Conservation (phyloP, 768 basidiomycete genomes). For the Holtermannia corniformis region DNA sequence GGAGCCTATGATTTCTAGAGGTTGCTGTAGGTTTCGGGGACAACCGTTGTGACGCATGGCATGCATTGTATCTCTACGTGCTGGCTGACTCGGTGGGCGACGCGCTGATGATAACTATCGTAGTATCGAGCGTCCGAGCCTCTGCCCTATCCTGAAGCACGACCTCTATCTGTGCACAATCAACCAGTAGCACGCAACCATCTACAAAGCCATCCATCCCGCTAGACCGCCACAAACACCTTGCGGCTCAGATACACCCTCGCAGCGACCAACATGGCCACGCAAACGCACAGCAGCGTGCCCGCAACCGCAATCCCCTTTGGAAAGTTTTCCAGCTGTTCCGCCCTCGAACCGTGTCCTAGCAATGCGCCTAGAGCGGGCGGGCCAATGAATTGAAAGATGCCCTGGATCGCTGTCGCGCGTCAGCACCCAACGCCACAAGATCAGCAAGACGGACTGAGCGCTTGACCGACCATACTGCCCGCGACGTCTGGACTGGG, state of each 20-base stretch:
- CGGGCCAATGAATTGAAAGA: constrained; percentile 11
- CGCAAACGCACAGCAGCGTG: constrained; percentile 6
- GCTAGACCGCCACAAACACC: constrained; percentile 5
- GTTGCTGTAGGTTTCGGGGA: background rate
- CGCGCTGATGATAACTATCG: no score
- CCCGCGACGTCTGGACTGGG: constrained; percentile 13
- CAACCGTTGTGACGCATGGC: background rate
- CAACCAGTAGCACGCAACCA: background rate
- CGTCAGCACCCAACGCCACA: background rate
- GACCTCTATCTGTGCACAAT: no score
- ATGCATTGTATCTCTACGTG: background rate
- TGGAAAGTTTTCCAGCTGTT: constrained; percentile 7
- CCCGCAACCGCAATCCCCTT: constrained; percentile 9
- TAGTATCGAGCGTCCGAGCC: no score
- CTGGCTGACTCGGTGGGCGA: no score
- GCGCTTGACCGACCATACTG: constrained; percentile 15
- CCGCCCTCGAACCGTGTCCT: constrained; percentile 2
- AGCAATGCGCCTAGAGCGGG: constrained; percentile 12
- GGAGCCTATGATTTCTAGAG: constrained; percentile 28
- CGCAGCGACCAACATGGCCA: constrained; percentile 1
- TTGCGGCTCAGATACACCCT: constrained; percentile 6
- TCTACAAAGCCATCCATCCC: background rate
- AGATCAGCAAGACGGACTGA: constrained; percentile 8
- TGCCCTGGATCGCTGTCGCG: constrained; percentile 5
- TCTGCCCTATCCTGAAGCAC: no score